Evolutionary conservation across 2,329 filamentous ascomycete genomes (phyloP).

Genomic region (Alternaria brassicae): DNA sequence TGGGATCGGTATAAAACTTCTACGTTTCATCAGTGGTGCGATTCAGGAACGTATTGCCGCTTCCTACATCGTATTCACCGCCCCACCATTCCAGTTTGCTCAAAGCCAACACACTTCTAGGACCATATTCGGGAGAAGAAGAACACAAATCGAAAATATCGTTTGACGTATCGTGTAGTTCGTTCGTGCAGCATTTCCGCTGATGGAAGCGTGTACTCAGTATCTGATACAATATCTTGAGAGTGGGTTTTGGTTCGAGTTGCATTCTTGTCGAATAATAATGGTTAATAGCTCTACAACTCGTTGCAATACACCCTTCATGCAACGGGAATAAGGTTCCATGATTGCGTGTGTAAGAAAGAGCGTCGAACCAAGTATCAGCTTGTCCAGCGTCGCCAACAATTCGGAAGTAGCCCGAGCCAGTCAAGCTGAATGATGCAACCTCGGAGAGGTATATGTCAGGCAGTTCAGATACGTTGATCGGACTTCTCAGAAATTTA

Average conservation of each 20-base stretch:
- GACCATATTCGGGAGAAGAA: constrained; percentile 17
- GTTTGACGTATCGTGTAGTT: constrained; percentile 6
- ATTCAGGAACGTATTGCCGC: background rate
- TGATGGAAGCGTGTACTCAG: constrained; percentile 20
- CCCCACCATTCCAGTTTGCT: constrained; percentile 36
- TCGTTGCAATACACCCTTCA: constrained; percentile 30
- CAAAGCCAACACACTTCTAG: constrained; percentile 29
- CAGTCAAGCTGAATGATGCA: constrained; percentile 19
- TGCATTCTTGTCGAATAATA: background rate
- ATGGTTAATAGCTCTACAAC: constrained; percentile 25
- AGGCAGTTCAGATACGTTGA: constrained; percentile 14
- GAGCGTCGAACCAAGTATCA: constrained; percentile 25
- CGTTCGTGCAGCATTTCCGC: background rate
- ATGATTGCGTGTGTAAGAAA: constrained; percentile 13
- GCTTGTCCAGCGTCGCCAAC: constrained; percentile 13
- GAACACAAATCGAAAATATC: constrained; percentile 30
- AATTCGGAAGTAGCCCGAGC: constrained; percentile 26
- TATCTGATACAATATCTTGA: constrained; percentile 18
- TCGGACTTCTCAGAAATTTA: constrained; percentile 2
- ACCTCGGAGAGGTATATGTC: constrained; percentile 31
- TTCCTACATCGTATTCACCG: constrained; percentile 31
- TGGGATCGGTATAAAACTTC: constrained; percentile 36
- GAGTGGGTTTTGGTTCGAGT: background rate
- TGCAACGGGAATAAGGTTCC: constrained; percentile 37
- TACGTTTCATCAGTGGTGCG: constrained; percentile 7